Evolutionary conservation across 768 basidiomycete genomes (phyloP), one percentile per base, ranked within the genome.

Genomic region (Aureoboletus auriporus): DNA sequence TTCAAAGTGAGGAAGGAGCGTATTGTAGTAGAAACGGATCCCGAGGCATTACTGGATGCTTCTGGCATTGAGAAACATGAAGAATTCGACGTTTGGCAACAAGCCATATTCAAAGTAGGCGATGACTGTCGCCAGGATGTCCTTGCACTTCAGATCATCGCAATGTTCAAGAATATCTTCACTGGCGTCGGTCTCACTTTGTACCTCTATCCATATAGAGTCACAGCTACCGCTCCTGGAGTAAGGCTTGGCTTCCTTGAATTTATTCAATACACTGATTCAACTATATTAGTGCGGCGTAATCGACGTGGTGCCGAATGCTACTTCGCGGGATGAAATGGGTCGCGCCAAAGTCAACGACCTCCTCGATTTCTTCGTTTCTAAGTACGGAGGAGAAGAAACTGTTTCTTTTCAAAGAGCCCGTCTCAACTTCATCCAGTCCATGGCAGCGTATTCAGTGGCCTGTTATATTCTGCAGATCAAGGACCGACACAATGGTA

Each of bases 121-220:
- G 96, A 99, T 63, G 96, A 99, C 64, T 99, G 96, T 66, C 83
- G 96, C 37, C 96, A 99, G 67, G 96, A 99, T 60, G 86, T 98
- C n/a, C 79, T 99, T 39, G 96, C 96, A 0, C 73, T 99, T 41
- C 96, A 99, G 61, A 72, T 97, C 52, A 98, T 99, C 53, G 96
- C 96, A 6, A 98, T 98, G 93, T 97, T 98, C 79, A 98, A 98
- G 71, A 97, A 96, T 66, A 86, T 97, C 49, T 99, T 95, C 71
- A 87, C 79, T 11, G 79, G 80, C 52, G 78, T 95, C 50, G 96
- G 96, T 1, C 72, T 99, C 47, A 88, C 84, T 3, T 71, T 97
- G 16, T 97, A 98, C 61, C 78, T 99, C 34, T 95, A 83, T 67
- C 96, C 96, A 0, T 99, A 99, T 61, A 82, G 95, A 37, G 96